Evolutionary conservation across 2,329 filamentous ascomycete species (phyloP).

Genomic region (Pseudonectria buxi): DNA sequence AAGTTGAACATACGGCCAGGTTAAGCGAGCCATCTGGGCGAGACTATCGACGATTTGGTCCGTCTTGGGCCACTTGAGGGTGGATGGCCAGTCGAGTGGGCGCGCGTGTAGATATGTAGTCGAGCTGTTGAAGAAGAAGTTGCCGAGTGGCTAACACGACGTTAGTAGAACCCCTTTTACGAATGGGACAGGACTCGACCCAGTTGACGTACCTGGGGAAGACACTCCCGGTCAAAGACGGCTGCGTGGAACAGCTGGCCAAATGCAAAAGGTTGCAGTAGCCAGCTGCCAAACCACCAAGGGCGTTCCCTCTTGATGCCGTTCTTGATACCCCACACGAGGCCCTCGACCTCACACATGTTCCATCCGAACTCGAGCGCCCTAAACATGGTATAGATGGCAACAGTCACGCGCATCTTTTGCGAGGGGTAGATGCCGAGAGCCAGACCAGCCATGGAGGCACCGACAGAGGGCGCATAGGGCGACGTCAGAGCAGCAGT

Average conservation of each 20-base stretch:
- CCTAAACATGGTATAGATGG: conserved; percentile 74
- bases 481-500: conserved; percentile 70
- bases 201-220: conserved; percentile 48
- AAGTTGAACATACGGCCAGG: conserved; percentile 66
- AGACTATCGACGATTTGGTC: conserved; percentile 75
- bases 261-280: conserved; percentile 68
- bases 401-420: conserved; percentile 66
- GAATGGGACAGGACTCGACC: neutral
- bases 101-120: conserved; percentile 70
- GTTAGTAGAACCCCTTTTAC: conserved; percentile 2
- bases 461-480: conserved; percentile 83
- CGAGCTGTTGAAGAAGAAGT: conserved; percentile 62
- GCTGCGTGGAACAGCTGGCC: conserved; percentile 72
- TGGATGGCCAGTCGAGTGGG: conserved; percentile 60
- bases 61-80: conserved; percentile 66
- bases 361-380: conserved; percentile 86
- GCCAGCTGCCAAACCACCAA: conserved; percentile 80
- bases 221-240: conserved; percentile 70
- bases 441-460: conserved; percentile 76
- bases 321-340: conserved; percentile 54
- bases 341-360: conserved; percentile 66
- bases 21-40: conserved; percentile 70
- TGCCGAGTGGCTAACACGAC: conserved; percentile 29
- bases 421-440: conserved; percentile 65
- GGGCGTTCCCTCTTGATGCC: conserved; percentile 56